A percentile compares a stretch with the other conserved stretches of the same genome.
phyloP scores from a whole-genome alignment of 257 asterid species.

The Lithospermum erythrorhizon region DNA sequence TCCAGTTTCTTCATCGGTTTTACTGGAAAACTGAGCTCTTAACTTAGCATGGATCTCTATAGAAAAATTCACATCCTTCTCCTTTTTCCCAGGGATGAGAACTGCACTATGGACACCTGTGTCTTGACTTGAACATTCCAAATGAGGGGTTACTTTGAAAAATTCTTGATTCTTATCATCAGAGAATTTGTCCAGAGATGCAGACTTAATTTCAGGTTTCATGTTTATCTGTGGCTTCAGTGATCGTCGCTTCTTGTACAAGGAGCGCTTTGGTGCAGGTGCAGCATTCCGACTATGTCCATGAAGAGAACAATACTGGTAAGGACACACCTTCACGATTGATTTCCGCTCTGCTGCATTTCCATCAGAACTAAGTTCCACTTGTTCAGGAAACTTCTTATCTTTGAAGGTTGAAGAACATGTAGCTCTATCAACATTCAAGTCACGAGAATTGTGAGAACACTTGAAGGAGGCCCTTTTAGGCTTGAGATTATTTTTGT shows the following conservation, averaged over 20 bases:
- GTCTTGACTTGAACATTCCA: slow-evolving; percentile 19
- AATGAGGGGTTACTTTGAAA: slow-evolving; percentile 12
- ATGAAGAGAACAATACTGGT: slow-evolving; percentile 86
- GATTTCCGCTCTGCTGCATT: slow-evolving; percentile 29
- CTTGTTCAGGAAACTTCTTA: slow-evolving; percentile 38
- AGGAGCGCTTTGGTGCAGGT: slow-evolving; percentile 29
- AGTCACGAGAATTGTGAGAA: slow-evolving; percentile 25
- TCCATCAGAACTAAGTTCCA: slow-evolving; percentile 25
- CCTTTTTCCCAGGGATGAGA: neutral
- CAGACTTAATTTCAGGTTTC: slow-evolving; percentile 17
- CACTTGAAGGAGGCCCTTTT: slow-evolving; percentile 21
- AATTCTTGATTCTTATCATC: slow-evolving; percentile 21
- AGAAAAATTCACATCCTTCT: neutral
- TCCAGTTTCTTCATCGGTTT: slow-evolving; percentile 4
- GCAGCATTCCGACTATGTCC: slow-evolving; percentile 40
- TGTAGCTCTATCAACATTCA: slow-evolving; percentile 42
- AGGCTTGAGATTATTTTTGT: slow-evolving; percentile 50
- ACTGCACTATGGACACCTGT: neutral
- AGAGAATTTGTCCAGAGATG: slow-evolving; percentile 10
- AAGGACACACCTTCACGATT: slow-evolving; percentile 45
- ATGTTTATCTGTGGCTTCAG: slow-evolving; percentile 32
- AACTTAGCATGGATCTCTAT: neutral
- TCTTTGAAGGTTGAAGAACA: slow-evolving; percentile 68
- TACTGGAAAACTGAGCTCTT: neutral
- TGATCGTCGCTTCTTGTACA: slow-evolving; percentile 28